Conservation (phyloP, 2,329 filamentous ascomycete species). For the Fusarium nurragi region DNA sequence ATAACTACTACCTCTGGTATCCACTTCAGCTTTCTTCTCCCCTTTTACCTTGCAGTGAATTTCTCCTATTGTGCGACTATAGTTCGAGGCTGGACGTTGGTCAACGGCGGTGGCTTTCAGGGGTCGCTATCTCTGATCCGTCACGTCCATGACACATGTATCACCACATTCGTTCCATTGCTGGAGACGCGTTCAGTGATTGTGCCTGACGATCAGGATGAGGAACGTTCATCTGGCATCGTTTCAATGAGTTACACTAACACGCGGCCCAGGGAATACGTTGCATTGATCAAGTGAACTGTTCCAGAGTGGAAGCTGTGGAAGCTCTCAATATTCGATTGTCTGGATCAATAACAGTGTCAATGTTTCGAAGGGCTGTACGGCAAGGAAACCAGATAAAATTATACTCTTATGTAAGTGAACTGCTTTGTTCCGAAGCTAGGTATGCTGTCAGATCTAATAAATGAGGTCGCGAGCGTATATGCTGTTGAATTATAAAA, state of each 20-base stretch:
- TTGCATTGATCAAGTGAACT: conserved; percentile 5
- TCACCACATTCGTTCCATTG: background rate
- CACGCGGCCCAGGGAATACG: conserved; percentile 19
- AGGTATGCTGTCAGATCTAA: too few species aligned
- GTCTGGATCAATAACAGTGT: too few species aligned
- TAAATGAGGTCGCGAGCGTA: too few species aligned
- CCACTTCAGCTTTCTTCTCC: background rate
- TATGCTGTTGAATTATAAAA: too few species aligned
- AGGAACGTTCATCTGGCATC: background rate
- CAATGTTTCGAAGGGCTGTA: too few species aligned
- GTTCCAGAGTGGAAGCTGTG: too few species aligned
- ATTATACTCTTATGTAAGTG: too few species aligned
- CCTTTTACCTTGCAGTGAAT: background rate
- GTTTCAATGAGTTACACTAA: conserved; percentile 17
- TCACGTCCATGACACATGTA: background rate
- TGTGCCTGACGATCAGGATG: conserved; percentile 19
- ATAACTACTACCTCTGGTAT: background rate
- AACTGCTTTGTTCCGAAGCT: too few species aligned
- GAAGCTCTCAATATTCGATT: too few species aligned
- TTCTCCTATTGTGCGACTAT: background rate
- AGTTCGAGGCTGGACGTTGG: background rate
- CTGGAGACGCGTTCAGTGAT: background rate
- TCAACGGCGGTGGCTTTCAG: background rate
- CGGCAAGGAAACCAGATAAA: too few species aligned
- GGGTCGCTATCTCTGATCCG: background rate